Conservation (phyloP, 2,329 filamentous ascomycete genomes). For the Setomelanomma holmii region DNA sequence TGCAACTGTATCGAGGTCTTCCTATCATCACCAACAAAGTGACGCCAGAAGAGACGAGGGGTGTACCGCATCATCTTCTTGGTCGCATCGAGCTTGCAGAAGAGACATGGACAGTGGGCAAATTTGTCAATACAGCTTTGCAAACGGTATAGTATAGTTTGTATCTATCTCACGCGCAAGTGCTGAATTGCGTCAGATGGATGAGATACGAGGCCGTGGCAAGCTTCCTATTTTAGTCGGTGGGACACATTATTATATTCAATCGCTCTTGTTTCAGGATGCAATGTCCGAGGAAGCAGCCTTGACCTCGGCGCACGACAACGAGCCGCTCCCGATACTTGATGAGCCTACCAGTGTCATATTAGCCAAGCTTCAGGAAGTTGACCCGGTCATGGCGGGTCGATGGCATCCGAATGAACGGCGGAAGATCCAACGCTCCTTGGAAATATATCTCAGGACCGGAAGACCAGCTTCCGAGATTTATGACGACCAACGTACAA, state of each 20-base stretch:
- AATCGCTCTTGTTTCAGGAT: conserved; percentile 84
- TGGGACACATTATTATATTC: conserved; percentile 94
- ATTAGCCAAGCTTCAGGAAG: conserved; percentile 73
- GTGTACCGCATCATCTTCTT: conserved; percentile 86
- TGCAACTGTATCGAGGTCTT: conserved; percentile 93
- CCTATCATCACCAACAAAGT: conserved; percentile 98
- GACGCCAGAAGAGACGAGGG: conserved; percentile 73
- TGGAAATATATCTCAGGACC: conserved; percentile 88
- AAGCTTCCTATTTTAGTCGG: conserved; percentile 90
- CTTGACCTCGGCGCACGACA: conserved; percentile 34
- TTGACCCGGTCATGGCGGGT: conserved; percentile 88
- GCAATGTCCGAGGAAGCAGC: conserved; percentile 62
- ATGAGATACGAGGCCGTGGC: conserved; percentile 78
- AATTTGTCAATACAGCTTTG: conserved; percentile 75
- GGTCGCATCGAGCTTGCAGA: conserved; percentile 78
- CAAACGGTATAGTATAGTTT: conserved; percentile 56
- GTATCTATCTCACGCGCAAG: no score
- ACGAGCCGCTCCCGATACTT: conserved; percentile 69
- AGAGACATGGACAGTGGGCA: conserved; percentile 81
- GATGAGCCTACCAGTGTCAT: conserved; percentile 74
- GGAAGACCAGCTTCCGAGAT: conserved; percentile 83
- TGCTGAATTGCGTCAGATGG: conserved; percentile 62
- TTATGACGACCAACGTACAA: conserved; percentile 74
- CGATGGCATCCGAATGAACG: conserved; percentile 94
- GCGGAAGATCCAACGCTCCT: conserved; percentile 85